phyloP scores from a whole-genome alignment of 78 protist genomes.

The Dictyostelium brefeldianum region DNA sequence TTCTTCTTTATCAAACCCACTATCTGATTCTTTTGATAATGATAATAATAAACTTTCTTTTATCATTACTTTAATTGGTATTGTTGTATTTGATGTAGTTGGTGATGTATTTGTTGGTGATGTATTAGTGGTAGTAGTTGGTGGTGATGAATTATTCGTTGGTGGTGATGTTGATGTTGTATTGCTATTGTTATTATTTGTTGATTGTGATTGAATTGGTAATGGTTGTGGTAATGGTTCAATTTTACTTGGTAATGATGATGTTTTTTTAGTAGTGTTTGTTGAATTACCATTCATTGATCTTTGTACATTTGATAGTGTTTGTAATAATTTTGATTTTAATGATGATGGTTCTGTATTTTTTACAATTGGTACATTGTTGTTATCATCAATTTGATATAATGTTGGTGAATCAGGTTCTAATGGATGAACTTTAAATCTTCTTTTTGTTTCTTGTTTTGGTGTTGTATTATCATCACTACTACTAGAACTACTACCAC shows the following conservation, averaged over 20 bases:
- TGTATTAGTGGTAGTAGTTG: neutral
- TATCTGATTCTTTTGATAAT: neutral
- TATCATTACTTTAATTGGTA: neutral
- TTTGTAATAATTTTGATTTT: constrained; percentile 4
- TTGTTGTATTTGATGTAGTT: neutral
- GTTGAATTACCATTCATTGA: constrained; percentile 17
- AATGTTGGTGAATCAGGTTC: constrained; percentile 22
- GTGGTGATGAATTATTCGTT: neutral
- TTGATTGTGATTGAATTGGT: neutral
- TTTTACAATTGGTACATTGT: neutral
- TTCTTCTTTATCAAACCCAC: constrained; percentile 21
- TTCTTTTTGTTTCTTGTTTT: neutral
- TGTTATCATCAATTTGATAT: neutral
- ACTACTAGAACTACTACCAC: neutral
- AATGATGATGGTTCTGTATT: neutral
- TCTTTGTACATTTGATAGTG: constrained; percentile 4
- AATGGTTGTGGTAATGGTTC: neutral
- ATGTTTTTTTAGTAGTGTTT: neutral
- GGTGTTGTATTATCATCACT: neutral
- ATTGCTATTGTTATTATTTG: neutral
- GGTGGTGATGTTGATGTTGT: neutral
- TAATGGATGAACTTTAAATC: constrained; percentile 32
- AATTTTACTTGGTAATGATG: neutral
- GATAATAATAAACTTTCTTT: neutral
- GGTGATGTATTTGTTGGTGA: neutral